Conservation (phyloP, 2,329 filamentous ascomycete species). For the Dactylellina cionopaga region DNA sequence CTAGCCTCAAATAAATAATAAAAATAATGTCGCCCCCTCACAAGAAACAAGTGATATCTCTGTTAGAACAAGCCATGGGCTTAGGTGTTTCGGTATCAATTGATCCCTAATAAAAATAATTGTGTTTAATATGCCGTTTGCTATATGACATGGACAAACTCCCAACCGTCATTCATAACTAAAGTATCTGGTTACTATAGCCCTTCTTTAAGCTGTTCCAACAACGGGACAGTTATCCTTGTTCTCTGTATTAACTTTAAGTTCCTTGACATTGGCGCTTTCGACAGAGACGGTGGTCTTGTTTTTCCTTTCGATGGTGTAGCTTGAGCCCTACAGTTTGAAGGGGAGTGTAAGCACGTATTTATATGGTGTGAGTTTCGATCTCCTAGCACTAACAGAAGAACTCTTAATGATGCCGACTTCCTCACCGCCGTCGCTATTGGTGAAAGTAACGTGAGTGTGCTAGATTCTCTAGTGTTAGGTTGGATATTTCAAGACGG, state of each 20-base stretch:
- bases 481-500: not conserved
- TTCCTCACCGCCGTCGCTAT: conserved; percentile 38
- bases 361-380: no score
- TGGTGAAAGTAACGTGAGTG: conserved; percentile 52
- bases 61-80: no score
- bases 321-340: conserved; percentile 23
- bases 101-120: no score
- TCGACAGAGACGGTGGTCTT: not conserved
- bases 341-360: no score
- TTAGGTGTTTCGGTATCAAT: no score
- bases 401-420: conserved; percentile 39
- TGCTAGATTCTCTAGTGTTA: not conserved
- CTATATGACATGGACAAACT: not conserved
- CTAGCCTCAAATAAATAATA: no score
- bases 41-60: no score
- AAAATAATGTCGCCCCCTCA: no score
- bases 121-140: not conserved
- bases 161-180: not conserved
- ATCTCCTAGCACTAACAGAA: conserved; percentile 30
- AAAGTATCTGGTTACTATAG: not conserved
- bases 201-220: conserved; percentile 5
- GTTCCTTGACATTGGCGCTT: conserved; percentile 10
- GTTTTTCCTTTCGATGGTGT: conserved; percentile 25
- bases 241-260: conserved; percentile 9
- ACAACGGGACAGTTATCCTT: conserved; percentile 47